Evolutionary conservation across 2,329 filamentous ascomycete species (phyloP), one percentile per base, ranked within the genome.

Genomic region (Aspergillaceae sp.): DNA sequence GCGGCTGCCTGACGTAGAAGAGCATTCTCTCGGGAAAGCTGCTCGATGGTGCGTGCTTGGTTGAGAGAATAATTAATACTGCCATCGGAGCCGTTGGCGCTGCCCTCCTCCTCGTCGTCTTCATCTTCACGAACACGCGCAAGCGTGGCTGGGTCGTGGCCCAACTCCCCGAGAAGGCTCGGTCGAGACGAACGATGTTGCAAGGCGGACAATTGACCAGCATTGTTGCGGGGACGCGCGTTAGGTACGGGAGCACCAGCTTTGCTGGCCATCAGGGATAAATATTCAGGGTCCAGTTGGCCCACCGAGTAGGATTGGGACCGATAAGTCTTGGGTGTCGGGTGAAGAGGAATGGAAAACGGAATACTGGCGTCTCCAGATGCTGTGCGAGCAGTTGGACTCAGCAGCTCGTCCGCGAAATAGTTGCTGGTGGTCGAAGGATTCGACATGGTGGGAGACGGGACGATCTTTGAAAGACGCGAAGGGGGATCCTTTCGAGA

Each of bases 241-340:
- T 58, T 54, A 4, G 61, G 49, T 29, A 59, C 53, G 33, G 62
- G 33, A 33, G 60, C 54, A 36, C 57, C 49, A 5, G 60, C 52
- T 47, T 63, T 67, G 37, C 56, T 63, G n/a, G 63, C 57, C 47
- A 64, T 56, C 19, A 66, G 46, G 27, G 53, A 59, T 10, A 65
- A 44, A 26, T 62, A 59, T 48, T 91, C 86, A 1, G 83, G 78
- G 44, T 95, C 89, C 50, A 89, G 74, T 63, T 96, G 90, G 4
- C 90, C 90, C 41, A 94, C 91, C 0, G 91, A 97, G 66, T 97
- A 97, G 4, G 92, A 97, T 66, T 96, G 88, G 4, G 92, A 98
- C 38, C 92, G 83, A 58, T 94, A 92, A 1, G 87, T 89, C 67
- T 97, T 97, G 1, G 87, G 87, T 0, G 87, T 92, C 1, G 91